Evolutionary conservation across 2,329 filamentous ascomycete genomes (phyloP), one percentile per base, ranked within the genome.

Genomic region (Aspergillus costaricaensis): DNA sequence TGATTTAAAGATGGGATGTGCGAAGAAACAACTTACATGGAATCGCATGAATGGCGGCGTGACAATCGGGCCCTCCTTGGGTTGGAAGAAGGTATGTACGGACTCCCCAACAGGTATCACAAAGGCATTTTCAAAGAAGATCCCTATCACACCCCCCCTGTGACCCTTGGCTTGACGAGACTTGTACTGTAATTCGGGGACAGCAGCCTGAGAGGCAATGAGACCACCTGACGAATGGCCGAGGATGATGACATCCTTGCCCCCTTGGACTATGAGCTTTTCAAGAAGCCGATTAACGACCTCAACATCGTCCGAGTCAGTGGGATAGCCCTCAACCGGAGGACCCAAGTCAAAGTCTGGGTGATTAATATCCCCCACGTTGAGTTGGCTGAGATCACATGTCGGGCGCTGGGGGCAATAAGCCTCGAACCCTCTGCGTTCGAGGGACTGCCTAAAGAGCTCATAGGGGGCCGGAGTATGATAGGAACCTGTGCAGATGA

Each of bases 331-430:
- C 19, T n/a, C 10, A 14, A 6, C 41, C 4, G 51, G 57, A 7
- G 51, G 51, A 10, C 17, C 41, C 15, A 43, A 51, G 30, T 55
- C 32, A 27, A 59, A 55, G 30, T 59, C 57, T 4, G 57, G 57
- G 21, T 55, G 32, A 43, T 50, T 21, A 2, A 50, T 2, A 8
- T 59, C 43, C 0, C 87, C 87, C 4, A 83, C 83, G 62, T 82
- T 83, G 14, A 90, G 81, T 8, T 74, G 76, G 17, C 87, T 85
- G 12, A 95, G 66, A 55, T 77, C 73, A 9, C 71, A 63, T 3
- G 71, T 74, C 1, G 74, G 70, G 6, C 74, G 66, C 38, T 76
- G 74, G 15, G 74, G 73, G 19, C 73, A 77, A 62, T 73, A 69
- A 2, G 70, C 61, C 21, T 74, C 70, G 10, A 74, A 71, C 0